Evolutionary conservation across 352 stramenopile species (phyloP).

Genomic region (Pilasporangium apinafurcum): DNA sequence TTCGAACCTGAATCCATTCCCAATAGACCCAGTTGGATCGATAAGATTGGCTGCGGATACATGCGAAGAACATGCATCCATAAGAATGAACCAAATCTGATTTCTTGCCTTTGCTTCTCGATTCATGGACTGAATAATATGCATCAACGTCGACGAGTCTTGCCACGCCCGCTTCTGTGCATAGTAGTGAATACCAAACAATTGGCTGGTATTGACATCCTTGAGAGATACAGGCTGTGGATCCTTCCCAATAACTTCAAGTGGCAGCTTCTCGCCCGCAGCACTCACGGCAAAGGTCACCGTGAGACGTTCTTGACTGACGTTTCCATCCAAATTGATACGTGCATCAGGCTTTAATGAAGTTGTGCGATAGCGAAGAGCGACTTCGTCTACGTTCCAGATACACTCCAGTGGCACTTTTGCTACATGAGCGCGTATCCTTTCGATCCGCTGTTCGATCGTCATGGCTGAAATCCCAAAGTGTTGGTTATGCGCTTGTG

Average conservation of each 20-base stretch:
- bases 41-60: conserved; percentile 53
- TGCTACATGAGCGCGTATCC: conserved; percentile 41
- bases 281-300: conserved; percentile 52
- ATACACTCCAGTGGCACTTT: conserved; percentile 48
- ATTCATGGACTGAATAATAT: conserved; percentile 61
- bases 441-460: conserved; percentile 32
- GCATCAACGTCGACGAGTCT: conserved; percentile 37
- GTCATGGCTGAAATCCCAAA: conserved; percentile 4
- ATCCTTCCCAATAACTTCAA: conserved; percentile 51
- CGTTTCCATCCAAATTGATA: conserved; percentile 38
- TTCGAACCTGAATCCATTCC: conserved; percentile 57
- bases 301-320: conserved; percentile 45
- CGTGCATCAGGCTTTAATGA: conserved; percentile 21
- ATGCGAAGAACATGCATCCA: conserved; percentile 60
- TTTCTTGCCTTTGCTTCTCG: conserved; percentile 43
- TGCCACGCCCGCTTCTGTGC: conserved; percentile 36
- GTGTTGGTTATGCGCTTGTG: conserved; percentile 11
- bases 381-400: conserved; percentile 65
- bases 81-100: conserved; percentile 63
- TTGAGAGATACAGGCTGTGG: conserved; percentile 27
- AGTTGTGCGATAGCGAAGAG: conserved; percentile 39
- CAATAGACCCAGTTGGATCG: conserved; percentile 49
- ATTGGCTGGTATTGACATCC: conserved; percentile 21
- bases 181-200: conserved; percentile 37
- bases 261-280: conserved; percentile 52